Percentiles rank a stretch among this genome's conserved stretches.
Conservation (phyloP, 2,329 filamentous ascomycete genomes). For the Talaromyces funiculosus region DNA sequence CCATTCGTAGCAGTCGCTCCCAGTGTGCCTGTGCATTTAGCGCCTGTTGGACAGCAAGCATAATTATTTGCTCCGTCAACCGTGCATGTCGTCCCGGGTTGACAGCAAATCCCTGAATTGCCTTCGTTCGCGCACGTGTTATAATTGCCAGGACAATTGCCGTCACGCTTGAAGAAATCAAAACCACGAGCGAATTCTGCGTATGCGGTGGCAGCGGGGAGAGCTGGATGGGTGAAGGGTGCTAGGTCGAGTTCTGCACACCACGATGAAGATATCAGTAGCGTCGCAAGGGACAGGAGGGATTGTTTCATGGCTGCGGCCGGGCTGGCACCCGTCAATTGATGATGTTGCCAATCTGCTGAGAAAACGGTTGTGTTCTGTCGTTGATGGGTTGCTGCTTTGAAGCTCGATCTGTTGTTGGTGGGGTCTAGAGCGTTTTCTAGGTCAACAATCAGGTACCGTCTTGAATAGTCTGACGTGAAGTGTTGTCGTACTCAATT, state of each 20-base stretch:
- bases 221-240: conserved; percentile 26
- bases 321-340: conserved; percentile 7
- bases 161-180: conserved; percentile 27
- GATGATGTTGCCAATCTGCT: background rate
- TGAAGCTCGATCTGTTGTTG: background rate
- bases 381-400: background rate
- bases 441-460: conserved; percentile 4
- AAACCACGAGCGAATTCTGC: conserved; percentile 22
- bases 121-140: conserved; percentile 49
- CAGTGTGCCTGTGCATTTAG: conserved; percentile 54
- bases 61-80: conserved; percentile 53
- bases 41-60: conserved; percentile 56
- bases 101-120: conserved; percentile 53
- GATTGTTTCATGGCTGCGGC: conserved; percentile 29
- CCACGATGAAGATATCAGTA: conserved; percentile 26
- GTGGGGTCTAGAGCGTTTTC: background rate
- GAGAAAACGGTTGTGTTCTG: background rate
- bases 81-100: conserved; percentile 48
- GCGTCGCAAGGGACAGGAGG: conserved; percentile 27
- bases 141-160: conserved; percentile 49
- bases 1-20: conserved; percentile 22
- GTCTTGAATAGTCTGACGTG: background rate
- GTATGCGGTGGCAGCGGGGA: conserved; percentile 20
- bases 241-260: conserved; percentile 27
- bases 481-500: background rate